Conservation (phyloP, 1,139 yeast genomes). For the Nakaseomyces bracarensis region DNA sequence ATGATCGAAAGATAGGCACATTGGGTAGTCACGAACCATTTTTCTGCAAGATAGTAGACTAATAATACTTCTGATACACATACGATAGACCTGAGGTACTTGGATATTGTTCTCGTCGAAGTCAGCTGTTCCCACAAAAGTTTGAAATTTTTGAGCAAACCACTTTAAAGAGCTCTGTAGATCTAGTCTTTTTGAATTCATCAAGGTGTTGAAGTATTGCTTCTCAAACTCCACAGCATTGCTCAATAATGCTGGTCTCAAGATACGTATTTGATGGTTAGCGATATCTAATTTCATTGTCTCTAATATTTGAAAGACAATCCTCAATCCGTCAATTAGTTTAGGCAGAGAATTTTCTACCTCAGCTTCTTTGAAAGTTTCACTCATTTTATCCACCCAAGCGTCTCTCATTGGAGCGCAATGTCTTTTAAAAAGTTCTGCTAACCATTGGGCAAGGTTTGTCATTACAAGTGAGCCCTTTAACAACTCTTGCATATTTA, state of each 20-base stretch:
- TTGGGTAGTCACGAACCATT: constrained; percentile 78
- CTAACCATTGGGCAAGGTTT: constrained; percentile 29
- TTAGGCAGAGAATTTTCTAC: constrained; percentile 43
- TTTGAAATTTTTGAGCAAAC: constrained; percentile 44
- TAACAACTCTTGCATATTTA: constrained; percentile 65
- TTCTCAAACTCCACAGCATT: constrained; percentile 90
- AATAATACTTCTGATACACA: constrained; percentile 33
- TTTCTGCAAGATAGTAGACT: constrained; percentile 66
- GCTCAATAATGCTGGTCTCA: constrained; percentile 77
- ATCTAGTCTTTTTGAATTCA: constrained; percentile 58
- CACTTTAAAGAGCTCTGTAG: constrained; percentile 61
- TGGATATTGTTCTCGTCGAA: constrained; percentile 16
- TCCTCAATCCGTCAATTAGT: constrained; percentile 68
- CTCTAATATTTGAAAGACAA: constrained; percentile 76
- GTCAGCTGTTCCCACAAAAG: constrained; percentile 15
- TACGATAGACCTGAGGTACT: constrained; percentile 25
- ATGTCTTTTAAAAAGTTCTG: constrained; percentile 30
- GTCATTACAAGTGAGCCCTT: constrained; percentile 37
- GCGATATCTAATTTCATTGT: constrained; percentile 97
- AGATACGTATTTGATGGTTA: constrained; percentile 80
- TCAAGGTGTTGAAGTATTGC: constrained; percentile 71
- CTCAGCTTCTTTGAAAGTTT: constrained; percentile 57
- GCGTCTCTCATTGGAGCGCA: constrained; percentile 95
- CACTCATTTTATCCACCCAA: constrained; percentile 80
- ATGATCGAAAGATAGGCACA: constrained; percentile 80